Evolutionary conservation across 1,139 yeast genomes (phyloP).

Genomic region (Blastobotrys apis): DNA sequence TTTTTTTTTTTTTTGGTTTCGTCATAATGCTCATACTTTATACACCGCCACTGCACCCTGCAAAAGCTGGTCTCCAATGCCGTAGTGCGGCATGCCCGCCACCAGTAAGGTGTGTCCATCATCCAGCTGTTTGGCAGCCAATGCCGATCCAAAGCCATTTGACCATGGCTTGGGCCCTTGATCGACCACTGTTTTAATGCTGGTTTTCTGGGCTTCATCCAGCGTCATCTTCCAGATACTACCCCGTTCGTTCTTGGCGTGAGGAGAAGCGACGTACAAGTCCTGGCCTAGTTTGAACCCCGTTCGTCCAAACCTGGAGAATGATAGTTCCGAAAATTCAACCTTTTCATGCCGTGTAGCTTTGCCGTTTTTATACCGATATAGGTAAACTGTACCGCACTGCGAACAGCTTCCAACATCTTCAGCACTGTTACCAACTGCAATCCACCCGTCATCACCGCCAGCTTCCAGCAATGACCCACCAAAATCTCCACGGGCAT

Average conservation of each 20-base stretch:
- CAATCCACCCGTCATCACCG: slow-evolving; percentile 24
- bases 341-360: slow-evolving; percentile 5
- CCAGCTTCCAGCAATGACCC: slow-evolving; percentile 27
- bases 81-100: slow-evolving; percentile 47
- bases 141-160: slow-evolving; percentile 41
- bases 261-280: slow-evolving; percentile 41
- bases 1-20: background rate
- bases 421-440: slow-evolving; percentile 27
- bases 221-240: slow-evolving; percentile 42
- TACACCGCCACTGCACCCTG: slow-evolving; percentile 26
- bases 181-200: slow-evolving; percentile 22
- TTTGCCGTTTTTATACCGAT: slow-evolving; percentile 13
- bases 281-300: slow-evolving; percentile 29
- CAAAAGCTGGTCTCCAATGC: slow-evolving; percentile 30
- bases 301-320: slow-evolving; percentile 37
- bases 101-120: slow-evolving; percentile 30
- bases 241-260: slow-evolving; percentile 40
- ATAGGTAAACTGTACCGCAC: slow-evolving; percentile 38
- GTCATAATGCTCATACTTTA: slow-evolving; percentile 10
- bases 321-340: slow-evolving; percentile 15
- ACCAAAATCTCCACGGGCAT: slow-evolving; percentile 27
- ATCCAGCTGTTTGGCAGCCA: slow-evolving; percentile 30
- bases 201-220: slow-evolving; percentile 14
- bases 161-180: slow-evolving; percentile 32
- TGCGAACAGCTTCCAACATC: slow-evolving; percentile 27